Base-by-base conservation (phyloP, 2,329 filamentous ascomycete genomes). In the Pseudogymnoascus sp. region DNA sequence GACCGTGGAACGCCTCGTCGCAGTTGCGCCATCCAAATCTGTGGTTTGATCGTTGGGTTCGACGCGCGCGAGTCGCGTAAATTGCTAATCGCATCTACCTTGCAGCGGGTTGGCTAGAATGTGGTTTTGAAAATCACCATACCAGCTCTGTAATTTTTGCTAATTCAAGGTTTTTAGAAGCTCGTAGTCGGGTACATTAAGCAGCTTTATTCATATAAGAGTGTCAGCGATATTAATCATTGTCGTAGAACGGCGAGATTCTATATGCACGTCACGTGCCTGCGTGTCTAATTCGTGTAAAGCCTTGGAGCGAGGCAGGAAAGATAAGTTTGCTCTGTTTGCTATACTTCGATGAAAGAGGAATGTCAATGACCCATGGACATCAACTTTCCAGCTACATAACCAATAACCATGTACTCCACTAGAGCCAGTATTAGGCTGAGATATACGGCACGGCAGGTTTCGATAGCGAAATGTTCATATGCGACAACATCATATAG, bases 401-500 rank as follows among this genome's bases (percentile, higher is more conserved):
- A 32, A 54, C 28, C 28, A 32, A 14, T 54, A 54, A 7, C 43
- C 61, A 71, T 71, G 70, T 66, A 66, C 66, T 65, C 61, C 50
- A 62, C 64, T 61, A 60, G 64, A 32, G 65, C 64, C 22, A 65
- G 63, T 61, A 47, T 66, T 62, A 64, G 68, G 61, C 64, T 71
- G 61, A 63, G 59, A 38, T 63, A 37, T 59, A 61, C 60, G 50
- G 59, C 60, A 32, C 63, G 61, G 25, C 38, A 61, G 5, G 16
- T 20, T 14, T 59, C 41, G 16, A 54, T 25, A 41, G 60, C 54
- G 25, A 67, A 58, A 62, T 68, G 67, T 50, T 58, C 63, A 63
- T 71, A 70, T 64, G 68, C 67, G 12, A 72, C 69, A 18, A 71
- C 69, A 28, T 50, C 64, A 37, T 72, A 71, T 57, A 70, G 69